Evolutionary conservation across 108 stramenopile genomes (phyloP), one percentile per base, ranked within the genome.

Genomic region (Skeletonema marinoi): DNA sequence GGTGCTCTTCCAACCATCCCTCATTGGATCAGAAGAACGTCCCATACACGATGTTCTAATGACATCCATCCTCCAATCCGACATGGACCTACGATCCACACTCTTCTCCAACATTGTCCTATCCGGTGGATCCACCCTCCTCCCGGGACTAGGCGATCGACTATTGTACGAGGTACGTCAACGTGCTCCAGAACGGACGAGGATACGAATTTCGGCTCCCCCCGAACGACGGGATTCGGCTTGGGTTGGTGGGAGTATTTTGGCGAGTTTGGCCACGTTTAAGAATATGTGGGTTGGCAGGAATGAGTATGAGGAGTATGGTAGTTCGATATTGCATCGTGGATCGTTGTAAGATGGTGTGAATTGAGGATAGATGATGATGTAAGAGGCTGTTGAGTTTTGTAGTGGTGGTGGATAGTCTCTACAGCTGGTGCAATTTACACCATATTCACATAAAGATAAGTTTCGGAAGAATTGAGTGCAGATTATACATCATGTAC

Each of bases 221-320:
- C 94, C 93, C n/a, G 96, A 95, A 65, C 81, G 96, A 68, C 85
- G 90, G 62, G 80, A 97, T 78, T 93, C 91, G 17, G 87, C 90
- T 10, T 99, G 96, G 94, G 94, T 96, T 11, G 98, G 98, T 65
- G 98, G 98, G 35, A 95, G 95, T 32, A 98, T 99, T 66, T 81
- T 99, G 66, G 98, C 98, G 25, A 98, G 98, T 85, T 94, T 99
- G 51, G 90, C 97, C 1, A 98, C 97, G 10, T 99, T 99, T 86
- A 96, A 97, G 93, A 84, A 85, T 73, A 97, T 99, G 96, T 99
- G 99, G 98, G 92, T 98, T 2, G 90, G 92, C 0, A 82, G 88
- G 65, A 70, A 62, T n/a, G 96, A 98, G 60, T 99, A 96, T 81
- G 95, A 97, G 76, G 99, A 99, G 83, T 81, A 94, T 67, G 98